Base-by-base conservation (phyloP, 768 basidiomycete species). In the Phanerochaete carnosa region DNA sequence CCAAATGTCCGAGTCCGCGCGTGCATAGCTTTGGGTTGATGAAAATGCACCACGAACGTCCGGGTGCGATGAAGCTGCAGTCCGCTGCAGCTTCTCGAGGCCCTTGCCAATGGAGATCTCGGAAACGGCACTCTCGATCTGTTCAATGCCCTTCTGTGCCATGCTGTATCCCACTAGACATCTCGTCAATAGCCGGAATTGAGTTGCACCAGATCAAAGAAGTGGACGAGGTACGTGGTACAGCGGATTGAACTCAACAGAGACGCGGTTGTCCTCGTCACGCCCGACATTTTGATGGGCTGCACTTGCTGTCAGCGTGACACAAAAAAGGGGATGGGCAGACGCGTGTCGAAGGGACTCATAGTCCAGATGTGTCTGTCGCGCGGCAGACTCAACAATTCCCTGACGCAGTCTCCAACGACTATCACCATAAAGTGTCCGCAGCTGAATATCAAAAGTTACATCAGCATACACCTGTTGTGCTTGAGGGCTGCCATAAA, bases 201-300 rank as follows among this genome's bases (percentile, higher is more conserved):
- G n/a, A n/a, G 33, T 15, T 7, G 33, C 33, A 35, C 8, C n/a
- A n/a, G n/a, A n/a, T n/a, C 15, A 7, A 63, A 65, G n/a, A 50
- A 29, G 23, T 43, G 30, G 28, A 32, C 7, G 13, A 61, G 71
- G 67, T 67, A 72, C 72, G 54, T 70, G 76, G 64, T 82, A 80
- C 19, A 81, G 68, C 25, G 81, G 64, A 65, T 80, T 92, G 76
- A 93, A 92, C 72, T 93, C 92, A 32, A 91, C 69, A 0, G 90
- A 90, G 60, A 85, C 83, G 37, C 83, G 85, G 66, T 93, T 93
- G 53, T 92, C 92, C 69, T 86, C 75, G 37, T 90, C 92, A 9
- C 84, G 68, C 6, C 55, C 59, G 16, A 69, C 13, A 30, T 60
- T 47, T 64, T 67, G 60, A 69, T 67, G 26, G 66, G 63, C 68